Percentiles rank a stretch among this genome's conserved stretches.
Evolutionary conservation across 129 eudicot species (phyloP).

Genomic region (Centaurea solstitialis): DNA sequence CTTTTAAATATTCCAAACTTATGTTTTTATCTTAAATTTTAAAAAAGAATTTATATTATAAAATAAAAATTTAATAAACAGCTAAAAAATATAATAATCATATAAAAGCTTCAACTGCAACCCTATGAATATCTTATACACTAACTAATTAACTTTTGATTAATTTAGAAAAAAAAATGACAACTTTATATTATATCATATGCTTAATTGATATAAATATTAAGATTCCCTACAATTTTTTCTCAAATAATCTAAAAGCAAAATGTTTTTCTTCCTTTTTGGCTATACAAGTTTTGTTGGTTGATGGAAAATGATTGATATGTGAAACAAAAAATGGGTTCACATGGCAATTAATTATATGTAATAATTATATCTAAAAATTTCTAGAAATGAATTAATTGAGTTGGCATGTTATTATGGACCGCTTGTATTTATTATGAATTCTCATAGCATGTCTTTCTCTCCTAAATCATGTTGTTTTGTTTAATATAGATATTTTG

Average conservation of each 20-base stretch:
- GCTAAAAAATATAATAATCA: neutral
- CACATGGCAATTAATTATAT: constrained; percentile 11
- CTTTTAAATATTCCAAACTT: no score
- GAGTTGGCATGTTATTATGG: constrained; percentile 12
- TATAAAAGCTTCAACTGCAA: neutral
- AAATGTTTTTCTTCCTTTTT: neutral
- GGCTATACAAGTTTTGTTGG: constrained; percentile 4
- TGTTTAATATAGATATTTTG: neutral
- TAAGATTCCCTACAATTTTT: neutral
- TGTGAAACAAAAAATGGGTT: neutral
- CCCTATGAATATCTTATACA: no score
- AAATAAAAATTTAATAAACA: no score
- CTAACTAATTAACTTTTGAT: neutral
- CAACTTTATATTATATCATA: neutral
- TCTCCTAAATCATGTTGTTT: neutral
- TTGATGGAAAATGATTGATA: constrained; percentile 12
- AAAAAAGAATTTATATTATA: no score
- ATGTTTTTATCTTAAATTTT: no score
- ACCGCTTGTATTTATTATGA: constrained; percentile 10
- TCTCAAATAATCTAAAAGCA: neutral
- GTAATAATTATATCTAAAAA: neutral
- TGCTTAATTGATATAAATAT: neutral
- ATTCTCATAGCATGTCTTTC: neutral
- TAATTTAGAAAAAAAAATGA: no score
- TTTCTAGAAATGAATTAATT: constrained; percentile 18